Base-by-base conservation (phyloP, 2,329 filamentous ascomycete species). In the Apiospora phragmitis region DNA sequence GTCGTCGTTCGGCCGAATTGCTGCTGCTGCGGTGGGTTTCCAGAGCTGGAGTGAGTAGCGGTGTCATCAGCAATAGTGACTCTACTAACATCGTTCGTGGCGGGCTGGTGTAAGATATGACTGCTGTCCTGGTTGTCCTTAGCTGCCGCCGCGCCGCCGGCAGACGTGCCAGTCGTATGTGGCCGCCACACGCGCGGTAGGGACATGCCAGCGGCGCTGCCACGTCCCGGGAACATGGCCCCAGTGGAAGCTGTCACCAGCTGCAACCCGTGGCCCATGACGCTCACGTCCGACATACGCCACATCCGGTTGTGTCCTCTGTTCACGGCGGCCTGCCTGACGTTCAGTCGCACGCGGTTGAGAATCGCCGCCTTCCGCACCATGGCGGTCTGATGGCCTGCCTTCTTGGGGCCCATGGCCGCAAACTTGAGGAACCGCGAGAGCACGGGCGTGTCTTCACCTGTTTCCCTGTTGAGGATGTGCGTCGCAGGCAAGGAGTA, bases 401-500 rank as follows among this genome's bases (percentile, higher is more conserved):
- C 81, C 69, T 82, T 84, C 49, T 86, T 85, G 69, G 72, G 71
- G 35, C 73, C 73, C 14, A 84, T 79, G 5, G 84, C 82, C 0
- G 85, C 84, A 70, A 86, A 80, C 75, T 86, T 86, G 41, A 86
- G 75, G 68, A 88, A 86, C 4, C 85, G 81, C 74, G 76, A 75
- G 3, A 79, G 74, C 21, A 78, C 73, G 0, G 77, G 77, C 65
- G 75, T 72, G 65, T 83, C 85, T 73, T 86, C 83, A 5, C 85
- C 83, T 16, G 83, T 84, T 70, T 89, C 90, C 35, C 90, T 87
- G 78, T 91, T 89, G 68, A 91, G 84, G 70, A 93, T 92, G 75
- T 93, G 91, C 59, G 91, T 90, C 3, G 92, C 90, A 0, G 92
- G 92, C 38, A 88, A 84, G 0, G 91, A 93, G 79, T 89, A 94